A percentile compares a stretch with the other conserved stretches of the same genome.
These are phyloP conservation scores for Coccomyxa subellipsoidea DNA, from an alignment of 163 green algal species.

Conservation along the genomic window DNA sequence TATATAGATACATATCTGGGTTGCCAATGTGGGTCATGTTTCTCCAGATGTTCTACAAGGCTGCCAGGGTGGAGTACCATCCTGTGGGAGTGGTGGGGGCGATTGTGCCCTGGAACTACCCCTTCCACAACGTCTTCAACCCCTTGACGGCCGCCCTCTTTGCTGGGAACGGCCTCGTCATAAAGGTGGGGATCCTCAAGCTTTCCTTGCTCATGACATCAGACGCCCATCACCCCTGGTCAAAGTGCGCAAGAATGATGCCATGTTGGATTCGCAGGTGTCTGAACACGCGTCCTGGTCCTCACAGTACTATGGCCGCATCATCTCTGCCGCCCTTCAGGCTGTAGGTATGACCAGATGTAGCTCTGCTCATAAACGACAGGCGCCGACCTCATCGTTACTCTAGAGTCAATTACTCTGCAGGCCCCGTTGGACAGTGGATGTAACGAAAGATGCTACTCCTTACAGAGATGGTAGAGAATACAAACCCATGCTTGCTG, in stretches of 20 bases:
- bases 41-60: slow-evolving; percentile 93
- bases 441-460: no score
- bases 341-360: slow-evolving; percentile 38
- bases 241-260: no score
- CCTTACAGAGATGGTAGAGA: no score
- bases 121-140: slow-evolving; percentile 99
- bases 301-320: slow-evolving; percentile 68
- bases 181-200: slow-evolving; percentile 83
- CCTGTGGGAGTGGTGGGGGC: slow-evolving; percentile 92
- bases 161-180: slow-evolving; percentile 88
- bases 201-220: neutral
- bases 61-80: slow-evolving; percentile 85
- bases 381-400: no score
- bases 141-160: slow-evolving; percentile 91
- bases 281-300: slow-evolving; percentile 93
- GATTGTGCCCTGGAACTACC: slow-evolving; percentile 99
- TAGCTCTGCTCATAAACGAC: no score
- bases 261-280: no score
- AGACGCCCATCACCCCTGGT: no score
- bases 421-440: no score
- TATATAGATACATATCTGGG: neutral
- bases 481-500: no score
- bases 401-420: no score
- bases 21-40: neutral
- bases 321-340: slow-evolving; percentile 79